These are phyloP conservation scores for Alternaria brassicae DNA, from an alignment of 2,329 filamentous ascomycete genomes.

Conservation along the genomic window DNA sequence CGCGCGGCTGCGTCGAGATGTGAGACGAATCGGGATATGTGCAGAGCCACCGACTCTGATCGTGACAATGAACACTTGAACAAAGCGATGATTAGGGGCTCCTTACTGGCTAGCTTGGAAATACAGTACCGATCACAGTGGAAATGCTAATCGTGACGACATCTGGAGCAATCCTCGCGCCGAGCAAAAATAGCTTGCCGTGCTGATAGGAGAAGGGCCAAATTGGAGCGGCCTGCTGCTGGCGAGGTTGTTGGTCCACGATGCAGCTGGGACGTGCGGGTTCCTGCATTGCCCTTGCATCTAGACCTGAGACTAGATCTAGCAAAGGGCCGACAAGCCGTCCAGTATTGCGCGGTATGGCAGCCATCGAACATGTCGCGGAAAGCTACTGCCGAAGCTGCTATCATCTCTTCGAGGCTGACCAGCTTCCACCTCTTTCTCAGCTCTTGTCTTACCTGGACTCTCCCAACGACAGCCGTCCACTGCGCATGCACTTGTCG, in stretches of 20 bases:
- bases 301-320: constrained; percentile 26
- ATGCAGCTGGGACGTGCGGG: constrained; percentile 23
- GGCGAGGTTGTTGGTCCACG: constrained; percentile 11
- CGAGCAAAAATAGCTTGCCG: constrained; percentile 25
- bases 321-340: constrained; percentile 15
- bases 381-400: constrained; percentile 4
- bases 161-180: constrained; percentile 14
- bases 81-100: constrained; percentile 10
- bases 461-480: neutral
- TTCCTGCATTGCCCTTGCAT: constrained; percentile 34
- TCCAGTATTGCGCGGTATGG: constrained; percentile 1
- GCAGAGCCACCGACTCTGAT: neutral
- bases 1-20: constrained; percentile 9
- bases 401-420: neutral
- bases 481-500: neutral
- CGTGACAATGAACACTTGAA: constrained; percentile 11
- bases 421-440: neutral
- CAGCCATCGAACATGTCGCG: constrained; percentile 4
- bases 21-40: neutral
- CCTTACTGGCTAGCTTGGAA: neutral
- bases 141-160: constrained; percentile 1
- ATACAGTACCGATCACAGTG: constrained; percentile 6
- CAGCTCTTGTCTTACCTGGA: constrained; percentile 10
- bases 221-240: constrained; percentile 14
- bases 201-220: constrained; percentile 20